Conservation (phyloP, 139 green algal genomes). For the Edaphochlamys debaryana region DNA sequence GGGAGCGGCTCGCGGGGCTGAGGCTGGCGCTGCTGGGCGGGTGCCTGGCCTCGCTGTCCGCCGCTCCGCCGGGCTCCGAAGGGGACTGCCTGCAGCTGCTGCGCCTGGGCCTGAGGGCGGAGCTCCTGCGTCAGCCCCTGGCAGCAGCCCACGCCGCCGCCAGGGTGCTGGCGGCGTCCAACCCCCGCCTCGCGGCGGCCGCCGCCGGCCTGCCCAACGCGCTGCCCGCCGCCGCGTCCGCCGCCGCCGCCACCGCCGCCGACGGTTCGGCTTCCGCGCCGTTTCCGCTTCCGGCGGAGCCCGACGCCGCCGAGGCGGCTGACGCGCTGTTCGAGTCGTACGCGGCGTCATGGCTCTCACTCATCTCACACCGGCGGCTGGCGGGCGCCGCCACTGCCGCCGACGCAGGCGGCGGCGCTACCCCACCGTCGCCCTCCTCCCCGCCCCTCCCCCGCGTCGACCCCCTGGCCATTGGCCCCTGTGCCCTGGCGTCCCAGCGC, state of each 20-base stretch:
- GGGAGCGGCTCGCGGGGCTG: neutral
- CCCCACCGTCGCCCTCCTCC: neutral
- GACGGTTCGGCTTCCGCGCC: neutral
- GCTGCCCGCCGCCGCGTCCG: neutral
- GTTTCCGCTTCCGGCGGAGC: constrained; percentile 25
- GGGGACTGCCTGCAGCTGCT: constrained; percentile 40
- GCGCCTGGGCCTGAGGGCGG: constrained; percentile 20
- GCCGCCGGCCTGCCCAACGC: neutral
- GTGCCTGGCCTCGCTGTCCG: constrained; percentile 35
- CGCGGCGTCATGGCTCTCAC: constrained; percentile 51
- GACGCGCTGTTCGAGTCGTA: constrained; percentile 45
- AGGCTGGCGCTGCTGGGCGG: constrained; percentile 31
- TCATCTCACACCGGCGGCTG: constrained; percentile 18
- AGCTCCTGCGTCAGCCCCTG: constrained; percentile 30
- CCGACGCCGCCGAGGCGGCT: constrained; percentile 1
- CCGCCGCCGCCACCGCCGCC: neutral
- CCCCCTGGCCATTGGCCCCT: neutral
- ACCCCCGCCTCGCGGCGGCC: neutral
- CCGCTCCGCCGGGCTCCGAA: constrained; percentile 42
- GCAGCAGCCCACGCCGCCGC: constrained; percentile 18
- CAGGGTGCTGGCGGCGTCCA: neutral
- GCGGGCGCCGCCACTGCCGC: neutral
- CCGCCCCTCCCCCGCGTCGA: constrained; percentile 22
- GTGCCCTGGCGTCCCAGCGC: constrained; percentile 1
- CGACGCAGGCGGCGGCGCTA: neutral